Evolutionary conservation across 2,329 filamentous ascomycete species (phyloP), one percentile per base, ranked within the genome.

Genomic region (Harringtonia aguacate): DNA sequence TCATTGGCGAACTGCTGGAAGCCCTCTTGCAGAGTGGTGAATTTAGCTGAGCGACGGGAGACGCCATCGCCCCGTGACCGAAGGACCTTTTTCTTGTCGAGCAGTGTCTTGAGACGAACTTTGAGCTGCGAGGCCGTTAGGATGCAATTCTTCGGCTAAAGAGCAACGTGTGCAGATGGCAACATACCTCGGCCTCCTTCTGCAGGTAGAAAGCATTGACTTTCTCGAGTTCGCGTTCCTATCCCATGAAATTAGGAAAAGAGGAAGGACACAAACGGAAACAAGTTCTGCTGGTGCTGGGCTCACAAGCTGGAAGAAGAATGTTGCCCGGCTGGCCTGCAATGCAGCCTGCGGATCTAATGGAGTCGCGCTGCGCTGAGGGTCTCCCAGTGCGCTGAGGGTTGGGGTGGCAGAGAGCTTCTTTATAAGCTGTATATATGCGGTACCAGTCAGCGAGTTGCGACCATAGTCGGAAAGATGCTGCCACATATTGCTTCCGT

Each of bases 151-250:
- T 22, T 2, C n/a, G 30, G 14, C 13, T 29, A 18, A 13, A 17
- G 33, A 37, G 27, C 4, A 13, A 18, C 10, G 33, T 33, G 35
- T 22, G 36, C 22, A 40, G 22, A 43, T 45, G 42, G n/a, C n/a
- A n/a, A 66, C 75, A 52, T 69, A 94, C 88, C 79, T 98, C 92
- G 42, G 88, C 89, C 66, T 98, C 92, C 61, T 98, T 98, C 61
- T 97, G 92, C 30, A 97, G 67, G 61, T 98, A 98, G 64, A 95
- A 95, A 14, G 81, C 86, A 65, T 98, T 98, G 65, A 98, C 92
- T 63, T 97, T 98, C 64, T 97, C 92, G 44, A 98, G 77, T 64
- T 98, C 92, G 55, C 92, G 82, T 73, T 98, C 92, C 88, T 95
- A 61, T 48, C 52, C 46, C 35, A 44, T 47, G n/a, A 55, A 76